These are phyloP conservation scores for Escovopsis sp. DNA, from an alignment of 2,329 filamentous ascomycete genomes.

Conservation along the genomic window DNA sequence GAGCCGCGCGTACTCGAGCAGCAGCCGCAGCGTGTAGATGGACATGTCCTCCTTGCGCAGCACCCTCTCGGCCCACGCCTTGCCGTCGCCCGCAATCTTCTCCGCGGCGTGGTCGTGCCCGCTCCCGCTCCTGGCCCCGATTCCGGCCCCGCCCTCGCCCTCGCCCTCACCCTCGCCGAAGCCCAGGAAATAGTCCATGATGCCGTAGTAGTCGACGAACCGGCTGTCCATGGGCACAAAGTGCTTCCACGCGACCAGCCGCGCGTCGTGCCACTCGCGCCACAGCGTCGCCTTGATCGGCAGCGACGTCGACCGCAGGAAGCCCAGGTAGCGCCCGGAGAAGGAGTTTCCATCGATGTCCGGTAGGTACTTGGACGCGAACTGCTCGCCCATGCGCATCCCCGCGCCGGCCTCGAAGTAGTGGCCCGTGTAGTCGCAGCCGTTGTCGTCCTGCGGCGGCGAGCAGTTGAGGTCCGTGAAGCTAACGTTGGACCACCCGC, in stretches of 20 bases:
- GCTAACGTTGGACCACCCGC: constrained; percentile 32
- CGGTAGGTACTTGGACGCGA: constrained; percentile 51
- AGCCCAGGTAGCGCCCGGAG: constrained; percentile 52
- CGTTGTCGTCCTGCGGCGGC: constrained; percentile 18
- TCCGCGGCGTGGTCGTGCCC: constrained; percentile 43
- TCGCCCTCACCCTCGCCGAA: constrained; percentile 24
- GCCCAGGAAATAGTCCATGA: constrained; percentile 61
- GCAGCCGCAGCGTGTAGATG: constrained; percentile 50
- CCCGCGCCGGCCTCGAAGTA: constrained; percentile 27
- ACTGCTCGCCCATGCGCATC: constrained; percentile 36
- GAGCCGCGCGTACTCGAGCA: constrained; percentile 48
- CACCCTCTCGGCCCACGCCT: constrained; percentile 53
- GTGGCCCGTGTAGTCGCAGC: constrained; percentile 36
- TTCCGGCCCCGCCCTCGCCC: too few species aligned
- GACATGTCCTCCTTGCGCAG: constrained; percentile 60
- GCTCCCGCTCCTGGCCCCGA: constrained; percentile 15
- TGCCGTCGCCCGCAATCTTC: constrained; percentile 50
- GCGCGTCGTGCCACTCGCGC: constrained; percentile 66
- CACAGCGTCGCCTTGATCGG: constrained; percentile 69
- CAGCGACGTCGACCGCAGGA: constrained; percentile 53
- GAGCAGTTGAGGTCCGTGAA: constrained; percentile 42
- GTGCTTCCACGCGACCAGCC: constrained; percentile 63
- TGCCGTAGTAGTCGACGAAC: constrained; percentile 56
- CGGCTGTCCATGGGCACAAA: constrained; percentile 68
- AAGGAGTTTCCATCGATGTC: constrained; percentile 67